These are phyloP conservation scores for Remersonia thermophila DNA, from an alignment of 2,329 filamentous ascomycete genomes.

Conservation along the genomic window DNA sequence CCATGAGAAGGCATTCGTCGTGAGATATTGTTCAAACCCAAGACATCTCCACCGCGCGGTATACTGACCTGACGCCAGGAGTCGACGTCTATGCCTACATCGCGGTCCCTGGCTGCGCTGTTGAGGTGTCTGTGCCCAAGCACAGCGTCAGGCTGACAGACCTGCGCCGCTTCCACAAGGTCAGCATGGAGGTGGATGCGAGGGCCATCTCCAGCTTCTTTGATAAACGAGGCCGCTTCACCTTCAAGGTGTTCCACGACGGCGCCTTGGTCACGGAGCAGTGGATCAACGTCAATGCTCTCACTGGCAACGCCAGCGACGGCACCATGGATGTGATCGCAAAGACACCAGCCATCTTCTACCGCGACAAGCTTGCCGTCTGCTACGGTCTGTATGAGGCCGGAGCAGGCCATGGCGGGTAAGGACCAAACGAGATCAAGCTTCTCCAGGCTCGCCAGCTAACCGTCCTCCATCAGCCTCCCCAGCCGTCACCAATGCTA, in stretches of 20 bases:
- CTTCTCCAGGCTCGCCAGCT: slow-evolving; percentile 4
- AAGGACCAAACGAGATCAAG: too few relatives aligned
- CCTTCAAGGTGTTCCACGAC: slow-evolving; percentile 28
- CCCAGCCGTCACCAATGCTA: slow-evolving; percentile 32
- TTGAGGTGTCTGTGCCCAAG: slow-evolving; percentile 34
- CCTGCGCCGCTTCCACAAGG: slow-evolving; percentile 24
- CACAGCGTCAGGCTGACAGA: slow-evolving; percentile 22
- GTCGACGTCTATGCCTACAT: slow-evolving; percentile 28
- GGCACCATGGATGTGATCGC: slow-evolving; percentile 27
- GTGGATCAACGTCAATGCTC: slow-evolving; percentile 33
- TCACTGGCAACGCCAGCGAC: slow-evolving; percentile 30
- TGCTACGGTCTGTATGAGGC: slow-evolving; percentile 38
- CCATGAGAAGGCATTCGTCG: background rate
- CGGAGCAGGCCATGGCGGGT: slow-evolving; percentile 24
- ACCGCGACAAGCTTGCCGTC: slow-evolving; percentile 21
- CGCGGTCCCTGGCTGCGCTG: slow-evolving; percentile 26
- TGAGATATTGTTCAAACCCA: slow-evolving; percentile 2
- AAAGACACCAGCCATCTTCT: slow-evolving; percentile 21
- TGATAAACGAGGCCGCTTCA: slow-evolving; percentile 32
- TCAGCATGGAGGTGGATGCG: slow-evolving; percentile 34
- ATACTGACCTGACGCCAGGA: slow-evolving; percentile 24
- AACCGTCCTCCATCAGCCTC: slow-evolving; percentile 21
- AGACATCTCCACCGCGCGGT: slow-evolving; percentile 24
- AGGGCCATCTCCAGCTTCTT: slow-evolving; percentile 28
- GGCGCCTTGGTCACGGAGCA: slow-evolving; percentile 29